Percentiles rank a stretch among this genome's conserved stretches.
Conservation (phyloP, 805 yeast species). For the Babjeviella inositovora region DNA sequence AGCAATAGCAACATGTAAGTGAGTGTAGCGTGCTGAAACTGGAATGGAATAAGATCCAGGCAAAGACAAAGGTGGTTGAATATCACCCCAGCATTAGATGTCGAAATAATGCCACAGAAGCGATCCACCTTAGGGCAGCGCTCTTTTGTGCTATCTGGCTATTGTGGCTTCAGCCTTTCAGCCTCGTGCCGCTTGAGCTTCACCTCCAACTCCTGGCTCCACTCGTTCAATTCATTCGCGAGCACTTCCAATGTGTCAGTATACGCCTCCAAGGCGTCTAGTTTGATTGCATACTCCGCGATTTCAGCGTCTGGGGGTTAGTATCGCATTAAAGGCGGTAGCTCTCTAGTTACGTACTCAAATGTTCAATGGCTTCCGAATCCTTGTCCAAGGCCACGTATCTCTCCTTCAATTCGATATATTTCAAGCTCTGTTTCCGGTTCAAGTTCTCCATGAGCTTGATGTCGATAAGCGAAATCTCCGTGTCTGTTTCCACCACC, state of each 20-base stretch:
- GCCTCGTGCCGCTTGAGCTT: constrained; percentile 11
- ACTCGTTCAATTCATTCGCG: constrained; percentile 41
- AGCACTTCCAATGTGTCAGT: constrained; percentile 25
- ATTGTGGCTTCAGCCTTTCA: constrained; percentile 1
- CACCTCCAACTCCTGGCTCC: constrained; percentile 38
- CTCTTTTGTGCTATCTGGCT: too few species aligned
- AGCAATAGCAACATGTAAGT: too few species aligned
- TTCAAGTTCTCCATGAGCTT: constrained; percentile 35
- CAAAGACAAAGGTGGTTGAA: too few species aligned
- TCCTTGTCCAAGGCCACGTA: constrained; percentile 25
- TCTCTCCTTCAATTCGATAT: constrained; percentile 22
- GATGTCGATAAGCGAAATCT: constrained; percentile 23
- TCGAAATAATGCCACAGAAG: too few species aligned
- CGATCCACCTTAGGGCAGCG: too few species aligned
- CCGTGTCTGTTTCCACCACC: constrained; percentile 21
- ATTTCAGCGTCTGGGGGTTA: constrained; percentile 9
- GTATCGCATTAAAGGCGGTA: constrained; percentile 8
- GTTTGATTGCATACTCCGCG: constrained; percentile 9
- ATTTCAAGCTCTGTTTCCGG: constrained; percentile 39
- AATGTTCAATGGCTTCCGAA: constrained; percentile 8
- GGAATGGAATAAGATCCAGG: too few species aligned
- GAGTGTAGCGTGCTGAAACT: too few species aligned
- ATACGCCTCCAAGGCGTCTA: constrained; percentile 13
- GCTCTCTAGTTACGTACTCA: background rate
- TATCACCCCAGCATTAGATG: too few species aligned